These are phyloP conservation scores for Coemansia sp. DNA, from an alignment of 192 early-diverging fungal genomes.

Conservation along the genomic window DNA sequence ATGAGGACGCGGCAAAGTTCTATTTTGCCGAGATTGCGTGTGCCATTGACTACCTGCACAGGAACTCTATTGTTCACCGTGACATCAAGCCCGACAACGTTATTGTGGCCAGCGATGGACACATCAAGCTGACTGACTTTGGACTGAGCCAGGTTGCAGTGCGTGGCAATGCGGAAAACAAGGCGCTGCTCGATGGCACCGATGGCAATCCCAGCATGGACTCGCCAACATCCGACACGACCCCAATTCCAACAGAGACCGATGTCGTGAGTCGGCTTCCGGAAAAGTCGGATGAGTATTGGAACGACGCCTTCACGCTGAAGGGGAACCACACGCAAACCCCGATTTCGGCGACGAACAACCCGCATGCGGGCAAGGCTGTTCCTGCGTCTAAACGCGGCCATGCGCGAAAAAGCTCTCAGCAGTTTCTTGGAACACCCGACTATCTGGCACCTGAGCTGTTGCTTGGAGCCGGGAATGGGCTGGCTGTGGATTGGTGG, in stretches of 20 bases:
- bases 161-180: constrained; percentile 28
- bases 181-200: constrained; percentile 26
- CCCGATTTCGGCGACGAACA: constrained; percentile 12
- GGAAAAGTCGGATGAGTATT: constrained; percentile 43
- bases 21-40: constrained; percentile 88
- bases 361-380: constrained; percentile 30
- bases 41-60: constrained; percentile 89
- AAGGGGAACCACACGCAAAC: constrained; percentile 20
- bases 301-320: constrained; percentile 26
- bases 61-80: constrained; percentile 86
- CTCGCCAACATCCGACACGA: constrained; percentile 20
- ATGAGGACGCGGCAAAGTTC: constrained; percentile 78
- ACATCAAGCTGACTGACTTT: constrained; percentile 95
- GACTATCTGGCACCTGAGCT: constrained; percentile 95
- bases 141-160: constrained; percentile 84
- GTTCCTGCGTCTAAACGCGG: constrained; percentile 50
- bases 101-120: constrained; percentile 81
- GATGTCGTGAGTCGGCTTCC: constrained; percentile 22
- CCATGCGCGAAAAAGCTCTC: constrained; percentile 50
- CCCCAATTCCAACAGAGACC: constrained; percentile 21
- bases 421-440: constrained; percentile 76
- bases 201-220: constrained; percentile 16
- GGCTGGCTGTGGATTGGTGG: constrained; percentile 94
- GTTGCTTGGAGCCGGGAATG: constrained; percentile 81
- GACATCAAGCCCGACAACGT: constrained; percentile 85